Conservation (phyloP, 2,329 filamentous ascomycete genomes). For the Pyrenophora tritici-repentis region DNA sequence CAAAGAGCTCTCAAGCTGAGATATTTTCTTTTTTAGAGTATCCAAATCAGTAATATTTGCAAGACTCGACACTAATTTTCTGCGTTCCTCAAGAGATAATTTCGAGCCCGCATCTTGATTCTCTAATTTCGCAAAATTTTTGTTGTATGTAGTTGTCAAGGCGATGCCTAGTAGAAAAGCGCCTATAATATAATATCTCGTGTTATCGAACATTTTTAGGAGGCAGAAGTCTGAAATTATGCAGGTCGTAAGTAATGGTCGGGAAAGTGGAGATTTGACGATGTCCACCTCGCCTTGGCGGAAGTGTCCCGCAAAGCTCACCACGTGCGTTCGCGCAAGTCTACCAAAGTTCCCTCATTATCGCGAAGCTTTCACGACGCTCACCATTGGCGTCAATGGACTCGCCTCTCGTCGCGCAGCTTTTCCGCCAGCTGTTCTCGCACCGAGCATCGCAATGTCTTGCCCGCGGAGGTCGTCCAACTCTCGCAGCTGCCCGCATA, state of each 20-base stretch:
- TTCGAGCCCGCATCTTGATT: slow-evolving; percentile 13
- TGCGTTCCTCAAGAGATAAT: slow-evolving; percentile 27
- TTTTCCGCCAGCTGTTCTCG: slow-evolving; percentile 85
- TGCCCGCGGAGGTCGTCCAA: slow-evolving; percentile 53
- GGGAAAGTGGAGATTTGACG: slow-evolving; percentile 27
- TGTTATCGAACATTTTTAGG: slow-evolving; percentile 40
- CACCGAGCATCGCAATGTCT: slow-evolving; percentile 64
- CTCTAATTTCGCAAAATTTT: slow-evolving; percentile 26
- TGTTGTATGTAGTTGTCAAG: slow-evolving; percentile 57
- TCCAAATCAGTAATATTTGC: slow-evolving; percentile 34
- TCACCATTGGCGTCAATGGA: slow-evolving; percentile 66
- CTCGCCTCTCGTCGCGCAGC: slow-evolving; percentile 73
- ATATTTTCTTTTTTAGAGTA: slow-evolving; percentile 29
- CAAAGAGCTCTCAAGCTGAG: slow-evolving; percentile 22
- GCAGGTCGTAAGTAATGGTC: slow-evolving; percentile 10
- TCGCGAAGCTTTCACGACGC: slow-evolving; percentile 16
- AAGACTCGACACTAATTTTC: slow-evolving; percentile 25
- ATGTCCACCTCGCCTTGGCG: slow-evolving; percentile 37
- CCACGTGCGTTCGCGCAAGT: slow-evolving; percentile 30
- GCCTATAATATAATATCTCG: slow-evolving; percentile 65
- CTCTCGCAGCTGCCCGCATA: slow-evolving; percentile 46
- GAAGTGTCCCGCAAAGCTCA: slow-evolving; percentile 25
- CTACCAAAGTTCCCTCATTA: slow-evolving; percentile 19
- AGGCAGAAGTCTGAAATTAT: background rate
- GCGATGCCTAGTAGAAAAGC: slow-evolving; percentile 80